Conservation (phyloP, 495 filamentous ascomycete genomes). For the Astrocystis sublimbata region DNA sequence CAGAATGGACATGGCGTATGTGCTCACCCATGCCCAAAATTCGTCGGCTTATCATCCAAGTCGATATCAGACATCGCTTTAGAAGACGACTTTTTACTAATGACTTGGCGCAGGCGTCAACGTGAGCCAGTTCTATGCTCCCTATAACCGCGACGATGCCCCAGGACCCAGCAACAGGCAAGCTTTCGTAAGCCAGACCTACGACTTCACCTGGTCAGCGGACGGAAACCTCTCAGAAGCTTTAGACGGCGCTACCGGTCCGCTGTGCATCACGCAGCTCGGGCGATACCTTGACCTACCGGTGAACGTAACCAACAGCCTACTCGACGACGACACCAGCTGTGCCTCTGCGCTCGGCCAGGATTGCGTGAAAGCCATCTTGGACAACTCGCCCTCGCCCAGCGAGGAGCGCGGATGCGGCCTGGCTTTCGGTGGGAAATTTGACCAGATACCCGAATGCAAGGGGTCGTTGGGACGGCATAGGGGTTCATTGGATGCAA, state of each 20-base stretch:
- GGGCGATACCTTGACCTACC: not conserved
- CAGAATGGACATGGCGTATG: conserved; percentile 8
- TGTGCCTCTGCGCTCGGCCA: not conserved
- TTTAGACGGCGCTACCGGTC: not conserved
- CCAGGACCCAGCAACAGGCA: not conserved
- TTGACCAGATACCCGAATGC: not conserved
- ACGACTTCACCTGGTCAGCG: not conserved
- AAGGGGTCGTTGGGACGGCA: not conserved
- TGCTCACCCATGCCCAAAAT: not conserved
- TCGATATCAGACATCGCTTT: no score
- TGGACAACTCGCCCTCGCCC: not conserved
- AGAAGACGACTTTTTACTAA: not conserved
- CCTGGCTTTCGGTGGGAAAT: not conserved
- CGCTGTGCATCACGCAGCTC: not conserved
- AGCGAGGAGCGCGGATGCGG: not conserved
- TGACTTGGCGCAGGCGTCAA: not conserved
- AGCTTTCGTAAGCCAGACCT: conserved; percentile 5
- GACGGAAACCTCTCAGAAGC: conserved; percentile 3
- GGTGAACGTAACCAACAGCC: not conserved
- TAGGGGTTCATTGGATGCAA: not conserved
- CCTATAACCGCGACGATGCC: not conserved
- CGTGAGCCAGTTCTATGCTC: not conserved
- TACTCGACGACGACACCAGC: not conserved
- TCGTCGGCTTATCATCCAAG: no score
- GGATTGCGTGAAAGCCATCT: not conserved